These are phyloP conservation scores for Alliaria petiolata DNA, from an alignment of 345 rosid species.

Conservation along the genomic window DNA sequence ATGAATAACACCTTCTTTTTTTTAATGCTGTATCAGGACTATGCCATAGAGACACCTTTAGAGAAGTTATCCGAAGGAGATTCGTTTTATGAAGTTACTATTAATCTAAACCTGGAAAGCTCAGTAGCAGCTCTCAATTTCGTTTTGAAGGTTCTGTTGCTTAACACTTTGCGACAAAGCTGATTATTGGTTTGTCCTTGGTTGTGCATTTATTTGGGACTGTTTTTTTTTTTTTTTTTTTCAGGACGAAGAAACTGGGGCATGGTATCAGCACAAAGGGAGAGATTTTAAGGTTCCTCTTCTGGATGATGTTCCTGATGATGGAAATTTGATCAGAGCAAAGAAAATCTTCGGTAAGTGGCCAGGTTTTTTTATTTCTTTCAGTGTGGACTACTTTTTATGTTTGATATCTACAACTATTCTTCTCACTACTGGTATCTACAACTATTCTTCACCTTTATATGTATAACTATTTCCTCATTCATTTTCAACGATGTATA, in stretches of 20 bases:
- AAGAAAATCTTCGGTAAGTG: slow-evolving; percentile 43
- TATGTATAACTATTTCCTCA: not conserved
- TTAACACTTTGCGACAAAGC: not conserved
- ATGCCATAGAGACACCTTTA: slow-evolving; percentile 92
- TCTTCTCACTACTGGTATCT: not conserved
- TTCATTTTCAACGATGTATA: not conserved
- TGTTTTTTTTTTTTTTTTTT: no score
- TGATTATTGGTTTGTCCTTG: not conserved
- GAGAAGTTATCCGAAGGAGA: slow-evolving; percentile 54
- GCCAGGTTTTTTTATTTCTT: no score
- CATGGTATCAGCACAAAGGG: slow-evolving; percentile 89
- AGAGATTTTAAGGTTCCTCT: slow-evolving; percentile 92
- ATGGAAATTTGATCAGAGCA: slow-evolving; percentile 54
- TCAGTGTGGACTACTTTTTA: no score
- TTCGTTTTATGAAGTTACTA: slow-evolving; percentile 59
- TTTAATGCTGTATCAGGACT: slow-evolving; percentile 57
- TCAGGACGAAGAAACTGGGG: slow-evolving; percentile 89
- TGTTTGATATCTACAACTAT: not conserved
- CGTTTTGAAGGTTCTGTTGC: slow-evolving; percentile 72
- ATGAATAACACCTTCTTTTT: not conserved
- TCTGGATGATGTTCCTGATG: slow-evolving; percentile 47
- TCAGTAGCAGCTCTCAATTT: slow-evolving; percentile 72
- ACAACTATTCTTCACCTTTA: not conserved
- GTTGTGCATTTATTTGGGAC: not conserved
- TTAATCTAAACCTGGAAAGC: slow-evolving; percentile 48